phyloP scores from a whole-genome alignment of 2,329 filamentous ascomycete species.

The Diaporthe eres region DNA sequence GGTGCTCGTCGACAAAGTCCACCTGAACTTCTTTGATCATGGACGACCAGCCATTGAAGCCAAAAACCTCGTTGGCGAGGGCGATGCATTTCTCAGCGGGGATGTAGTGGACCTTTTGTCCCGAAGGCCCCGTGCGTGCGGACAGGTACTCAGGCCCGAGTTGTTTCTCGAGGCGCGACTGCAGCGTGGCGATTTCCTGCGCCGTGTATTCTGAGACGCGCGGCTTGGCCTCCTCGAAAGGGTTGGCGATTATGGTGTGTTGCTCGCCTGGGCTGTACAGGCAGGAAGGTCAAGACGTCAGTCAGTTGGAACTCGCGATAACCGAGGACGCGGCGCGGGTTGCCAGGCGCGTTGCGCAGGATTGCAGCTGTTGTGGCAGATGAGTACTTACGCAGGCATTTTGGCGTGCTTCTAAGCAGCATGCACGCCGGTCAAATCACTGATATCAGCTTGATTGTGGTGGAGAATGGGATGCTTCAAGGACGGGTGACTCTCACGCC shows the following conservation, averaged over 20 bases:
- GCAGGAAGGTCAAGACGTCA: constrained; percentile 10
- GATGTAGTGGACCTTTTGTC: constrained; percentile 91
- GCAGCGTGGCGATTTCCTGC: constrained; percentile 89
- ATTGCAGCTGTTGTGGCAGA: constrained; percentile 43
- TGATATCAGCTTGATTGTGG: background rate
- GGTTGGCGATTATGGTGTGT: constrained; percentile 77
- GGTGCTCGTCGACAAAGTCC: constrained; percentile 93
- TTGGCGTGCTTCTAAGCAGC: constrained; percentile 42
- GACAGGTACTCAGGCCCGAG: constrained; percentile 97
- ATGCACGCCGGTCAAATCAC: background rate
- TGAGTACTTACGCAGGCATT: constrained; percentile 61
- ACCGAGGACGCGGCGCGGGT: background rate
- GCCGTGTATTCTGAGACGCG: constrained; percentile 87
- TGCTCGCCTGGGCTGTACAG: constrained; percentile 76
- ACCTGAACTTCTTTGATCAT: constrained; percentile 95
- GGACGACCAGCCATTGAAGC: constrained; percentile 98
- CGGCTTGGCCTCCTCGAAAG: constrained; percentile 81
- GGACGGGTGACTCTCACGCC: constrained; percentile 18
- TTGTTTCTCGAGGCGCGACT: constrained; percentile 90
- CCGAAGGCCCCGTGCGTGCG: constrained; percentile 83
- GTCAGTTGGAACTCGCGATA: background rate
- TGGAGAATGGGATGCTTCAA: constrained; percentile 24
- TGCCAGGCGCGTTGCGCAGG: constrained; percentile 27
- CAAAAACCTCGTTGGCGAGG: constrained; percentile 94
- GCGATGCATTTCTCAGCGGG: constrained; percentile 97